Base-by-base conservation (phyloP, 1,284 basidiomycete species). In the Trametes hirsuta region DNA sequence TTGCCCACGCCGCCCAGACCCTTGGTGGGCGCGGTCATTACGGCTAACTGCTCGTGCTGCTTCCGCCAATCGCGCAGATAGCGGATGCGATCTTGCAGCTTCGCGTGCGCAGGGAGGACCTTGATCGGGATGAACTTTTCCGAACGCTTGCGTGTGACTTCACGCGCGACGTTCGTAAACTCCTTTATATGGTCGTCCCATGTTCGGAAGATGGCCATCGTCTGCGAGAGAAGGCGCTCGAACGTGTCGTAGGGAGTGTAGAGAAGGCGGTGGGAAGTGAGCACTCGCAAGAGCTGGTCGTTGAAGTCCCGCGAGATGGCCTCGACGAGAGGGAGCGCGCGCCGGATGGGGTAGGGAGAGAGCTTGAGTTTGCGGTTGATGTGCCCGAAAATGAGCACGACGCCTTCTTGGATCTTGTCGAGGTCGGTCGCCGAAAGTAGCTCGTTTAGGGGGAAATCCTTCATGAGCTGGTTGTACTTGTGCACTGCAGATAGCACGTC, bases 171-270 rank as follows among this genome's bases (percentile, higher is more conserved):
- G 71, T 96, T 97, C 21, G 95, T 98, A 72, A 99, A 99, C 72
- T 98, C 97, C 77, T 98, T 98, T 79, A 98, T 93, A 55, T 90
- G 84, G 71, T 98, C 97, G 75, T 98, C 97, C 97, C 97, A 99
- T 1, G 91, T 92, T 8, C 87, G 84, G 79, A 98, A 98, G 55
- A 98, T 95, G 40, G 84, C 84, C 65, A 86, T 87, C 0, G 92
- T 89, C 59, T 90, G 86, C 1, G 81, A 79, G 58, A 98, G 85
- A 10, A 94, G 82, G 9, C 93, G 85, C 67, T 97, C 95, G 71
- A 99, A 99, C 0, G 93, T 93, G 57, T 93, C 87, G 75, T 98
- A 98, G 1, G 96, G 95, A 48, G 93, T 93, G 74, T 97, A 98
- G 58, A 96, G 91, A 3, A 98, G 82, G 9, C 96, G 87, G 66